Evolutionary conservation across 257 asterid genomes (phyloP), one percentile per base, ranked within the genome.

Genomic region (Lantana camara): DNA sequence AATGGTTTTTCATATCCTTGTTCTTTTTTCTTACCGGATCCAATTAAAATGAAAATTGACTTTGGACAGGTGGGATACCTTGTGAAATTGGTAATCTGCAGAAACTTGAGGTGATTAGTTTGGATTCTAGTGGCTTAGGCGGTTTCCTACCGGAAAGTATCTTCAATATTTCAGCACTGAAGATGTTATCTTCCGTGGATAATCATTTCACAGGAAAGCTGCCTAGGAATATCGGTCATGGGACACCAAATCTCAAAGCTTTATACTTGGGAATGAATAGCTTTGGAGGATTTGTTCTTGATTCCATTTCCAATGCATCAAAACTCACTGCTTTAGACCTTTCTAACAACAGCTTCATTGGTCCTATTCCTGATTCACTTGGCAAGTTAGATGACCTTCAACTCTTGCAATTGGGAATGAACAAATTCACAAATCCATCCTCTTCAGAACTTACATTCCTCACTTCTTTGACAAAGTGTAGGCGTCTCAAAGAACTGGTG

Each of bases 161-260:
- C 29, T 78, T 78, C 56, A 78, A 78, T 73, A 73, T 81, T 4
- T 63, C 82, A 32, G 42, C 73, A 17, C 49, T 76, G n/a, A 14
- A 8, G 58, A 0, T 50, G 5, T 21, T 76, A 9, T 1, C 67
- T n/a, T 12, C 54, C 3, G 7, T 12, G 5, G 53, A 48, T 1
- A 57, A 10, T 45, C 10, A 42, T 17, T 37, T 57, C 3, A 46
- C 77, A 15, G 74, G 83, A 1, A 71, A 27, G 14, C 75, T 79
- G 9, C 73, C 85, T 2, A 10, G 67, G 22, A 66, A 15, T 37
- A 4, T 67, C 1, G 71, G 80, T 4, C 40, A 14, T 9, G 56
- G 69, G 6, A 1, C 29, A 3, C 82, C 75, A 2, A 73, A 73
- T 48, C 78, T 80, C 15, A 47, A 67, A 70, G 64, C 21, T 10